Base-by-base conservation (phyloP, 352 stramenopile genomes). In the Globisporangium paddicum region DNA sequence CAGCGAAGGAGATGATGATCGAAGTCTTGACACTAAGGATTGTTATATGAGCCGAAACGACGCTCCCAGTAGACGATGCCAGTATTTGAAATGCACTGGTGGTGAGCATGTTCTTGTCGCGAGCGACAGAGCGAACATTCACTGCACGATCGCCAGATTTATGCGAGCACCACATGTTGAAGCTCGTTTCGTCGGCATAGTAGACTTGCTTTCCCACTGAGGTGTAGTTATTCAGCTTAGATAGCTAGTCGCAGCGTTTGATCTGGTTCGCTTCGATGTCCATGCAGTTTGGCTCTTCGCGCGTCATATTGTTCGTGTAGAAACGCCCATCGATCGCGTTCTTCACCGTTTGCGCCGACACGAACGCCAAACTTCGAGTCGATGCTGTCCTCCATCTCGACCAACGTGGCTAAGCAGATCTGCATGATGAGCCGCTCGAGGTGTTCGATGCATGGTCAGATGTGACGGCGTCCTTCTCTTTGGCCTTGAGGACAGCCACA, bases 311-410 rank as follows among this genome's bases (percentile, higher is more conserved):
- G 46, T 18, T 53, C 3, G 46, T 35, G 10, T 38, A 38, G 46
- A 53, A 53, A 6, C 9, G 41, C 3, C 41, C 41, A 5, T 48
- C 28, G 41, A 30, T 48, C 41, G n/a, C 41, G 16, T 23, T 48
- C 41, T 48, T 48, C 16, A 48, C 41, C 18, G 41, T 48, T 53
- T 35, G 23, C 46, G 3, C 46, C 25, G 1, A 53, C 13, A 13
- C 10, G 25, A 11, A 25, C 46, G n/a, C 19, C 46, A 23, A 47
- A 47, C 13, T n/a, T 5, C 3, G 16, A 5, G 5, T 28, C 11
- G 10, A 47, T 23, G 41, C 46, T 52, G 46, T 52, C 30, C 30
- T n/a, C n/a, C n/a, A n/a, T n/a, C n/a, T n/a, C n/a, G n/a, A n/a
- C n/a, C n/a, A n/a, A n/a, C n/a, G n/a, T n/a, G n/a, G n/a, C n/a